Base-by-base conservation (phyloP, 768 basidiomycete genomes). In the Xerocomellus intermedius region DNA sequence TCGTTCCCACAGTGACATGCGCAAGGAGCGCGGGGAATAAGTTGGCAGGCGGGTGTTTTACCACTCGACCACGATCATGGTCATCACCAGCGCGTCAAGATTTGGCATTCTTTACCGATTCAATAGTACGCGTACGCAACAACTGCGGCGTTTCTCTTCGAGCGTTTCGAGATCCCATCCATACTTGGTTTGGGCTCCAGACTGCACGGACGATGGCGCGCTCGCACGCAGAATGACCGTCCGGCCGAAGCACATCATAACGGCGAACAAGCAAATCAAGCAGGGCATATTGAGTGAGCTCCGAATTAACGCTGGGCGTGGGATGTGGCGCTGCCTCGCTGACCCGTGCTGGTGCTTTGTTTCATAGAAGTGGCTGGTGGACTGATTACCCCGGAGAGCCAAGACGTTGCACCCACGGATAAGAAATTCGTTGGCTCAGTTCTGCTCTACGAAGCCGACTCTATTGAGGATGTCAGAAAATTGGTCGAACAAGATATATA, bases 381-480 rank as follows among this genome's bases (percentile, higher is more conserved):
- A 10, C 50, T 86, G 55, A 64, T 85, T 37, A 82, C 79, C 2
- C 84, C 85, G 4, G 85, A 86, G 57, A 84, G 81, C 14, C 69
- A 80, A 48, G 70, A 72, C 8, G 73, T 74, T 8, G 74, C 77
- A 0, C 71, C 68, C 14, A 74, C 74, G 12, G 71, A 79, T 28
- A 81, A 77, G 67, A 85, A 82, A 65, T 76, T 88, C 70, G 69
- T 84, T 35, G 86, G 83, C n/a, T 86, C 83, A 0, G 68, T 77
- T 53, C 71, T 86, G 41, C 72, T 87, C 22, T 78, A 74, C 49
- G 77, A 85, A 61, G 82, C 81, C 2, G 77, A 78, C 48, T 78
- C 72, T 32, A 66, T 85, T 41, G 83, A 82, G 35, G 75, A 67
- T 3, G 73, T 74, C 45, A 68, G 67, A 44, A 69, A 79, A 67